Percentiles rank a stretch among this genome's conserved stretches.
Conservation (phyloP, 164 flowering plant species). For the Chimonanthus salicifolius region DNA sequence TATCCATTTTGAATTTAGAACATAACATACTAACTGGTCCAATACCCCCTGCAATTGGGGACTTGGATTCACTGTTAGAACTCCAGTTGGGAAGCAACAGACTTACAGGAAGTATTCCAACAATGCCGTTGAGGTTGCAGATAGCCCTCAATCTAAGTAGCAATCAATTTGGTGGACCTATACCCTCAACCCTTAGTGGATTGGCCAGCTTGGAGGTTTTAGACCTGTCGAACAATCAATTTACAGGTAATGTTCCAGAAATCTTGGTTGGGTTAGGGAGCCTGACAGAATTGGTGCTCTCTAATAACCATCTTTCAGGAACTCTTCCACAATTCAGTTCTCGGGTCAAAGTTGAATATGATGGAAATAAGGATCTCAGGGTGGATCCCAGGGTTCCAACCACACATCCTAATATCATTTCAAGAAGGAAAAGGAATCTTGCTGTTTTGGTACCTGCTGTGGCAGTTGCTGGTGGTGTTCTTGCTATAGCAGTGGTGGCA, state of each 20-base stretch:
- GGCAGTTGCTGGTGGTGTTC: conserved; percentile 27
- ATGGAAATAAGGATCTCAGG: conserved; percentile 34
- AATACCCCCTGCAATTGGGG: conserved; percentile 35
- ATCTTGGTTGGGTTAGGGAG: conserved; percentile 23
- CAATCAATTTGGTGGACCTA: conserved; percentile 49
- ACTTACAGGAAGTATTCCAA: conserved; percentile 44
- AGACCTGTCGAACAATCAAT: conserved; percentile 62
- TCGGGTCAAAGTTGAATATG: conserved; percentile 9
- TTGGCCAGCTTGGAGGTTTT: conserved; percentile 41
- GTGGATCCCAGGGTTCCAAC: neutral
- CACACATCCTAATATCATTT: neutral
- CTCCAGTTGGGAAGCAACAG: conserved; percentile 56
- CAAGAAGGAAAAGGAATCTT: conserved; percentile 23
- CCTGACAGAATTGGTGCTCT: conserved; percentile 40
- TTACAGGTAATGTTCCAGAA: conserved; percentile 48
- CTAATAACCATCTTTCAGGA: conserved; percentile 59
- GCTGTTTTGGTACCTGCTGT: conserved; percentile 20
- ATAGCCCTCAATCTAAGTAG: conserved; percentile 63
- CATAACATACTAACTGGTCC: conserved; percentile 46
- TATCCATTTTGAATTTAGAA: conserved; percentile 35
- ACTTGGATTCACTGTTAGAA: conserved; percentile 32
- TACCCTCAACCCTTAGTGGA: conserved; percentile 32
- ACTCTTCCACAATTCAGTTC: conserved; percentile 30
- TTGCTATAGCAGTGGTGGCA: conserved; percentile 19
- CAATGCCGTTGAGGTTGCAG: conserved; percentile 44